Base-by-base conservation (phyloP, 805 yeast species). In the Metschnikowia orientalis region DNA sequence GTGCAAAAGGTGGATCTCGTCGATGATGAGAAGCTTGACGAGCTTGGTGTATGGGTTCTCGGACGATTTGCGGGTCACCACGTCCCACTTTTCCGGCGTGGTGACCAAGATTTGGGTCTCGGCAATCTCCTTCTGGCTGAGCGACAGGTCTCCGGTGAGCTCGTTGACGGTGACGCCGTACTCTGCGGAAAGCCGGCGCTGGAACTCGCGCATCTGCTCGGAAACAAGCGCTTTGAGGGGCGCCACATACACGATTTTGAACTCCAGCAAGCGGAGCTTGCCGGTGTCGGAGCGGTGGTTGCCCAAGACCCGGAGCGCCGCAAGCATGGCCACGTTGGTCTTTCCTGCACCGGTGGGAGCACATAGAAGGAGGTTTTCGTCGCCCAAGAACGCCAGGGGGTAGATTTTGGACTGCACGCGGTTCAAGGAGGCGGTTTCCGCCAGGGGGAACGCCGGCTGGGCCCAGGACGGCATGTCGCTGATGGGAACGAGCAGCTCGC, bases 331-430 rank as follows among this genome's bases (percentile, higher is more conserved):
- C 18, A 92, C 95, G 54, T 92, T 92, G 14, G 98, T 90, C 55
- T 90, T 90, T 63, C 98, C 98, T 2, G 96, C 96, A 63, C 98
- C 98, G 0, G 98, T 90, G 5, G 98, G 98, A 1, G 98, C 97
- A 70, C 97, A 90, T 46, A 90, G 63, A 11, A 90, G 61, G 23
- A 92, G 54, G 48, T 89, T 90, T 4, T 70, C 69, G 50, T 85
- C 92, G 1, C 73, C 60, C 4, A 69, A 50, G 43, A 90, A 85
- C 0, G 95, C 96, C n/a, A 65, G 52, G 1, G 92, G 92, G 43
- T 60, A 86, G 0, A 89, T 87, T 40, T 73, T 74, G 1, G 95
- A 83, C 56, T 92, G 99, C 10, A 92, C 75, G 33, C 86, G 63
- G 56, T 92, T 92, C 44, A 92, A 68, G 1, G 79, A 63, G 2